Conservation (phyloP, 805 yeast species). For the Candida fluviatilis region DNA sequence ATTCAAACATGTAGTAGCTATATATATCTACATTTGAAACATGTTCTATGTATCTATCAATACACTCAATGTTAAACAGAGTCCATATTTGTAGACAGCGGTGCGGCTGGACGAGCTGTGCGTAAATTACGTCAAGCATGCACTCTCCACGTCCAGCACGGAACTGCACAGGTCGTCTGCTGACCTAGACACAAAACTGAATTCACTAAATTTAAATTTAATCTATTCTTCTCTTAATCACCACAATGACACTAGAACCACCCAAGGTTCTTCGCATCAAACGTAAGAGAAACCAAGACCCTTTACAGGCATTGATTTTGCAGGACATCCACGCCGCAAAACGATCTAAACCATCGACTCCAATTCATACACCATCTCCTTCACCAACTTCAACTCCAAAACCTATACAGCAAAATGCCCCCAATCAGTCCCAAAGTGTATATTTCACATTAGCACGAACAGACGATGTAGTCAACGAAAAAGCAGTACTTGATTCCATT, state of each 20-base stretch:
- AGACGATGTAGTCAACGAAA: slow-evolving; percentile 18
- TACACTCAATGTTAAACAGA: too few relatives aligned
- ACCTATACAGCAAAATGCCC: slow-evolving; percentile 12
- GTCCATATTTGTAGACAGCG: too few relatives aligned
- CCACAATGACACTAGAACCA: slow-evolving; percentile 13
- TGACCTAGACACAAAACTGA: too few relatives aligned
- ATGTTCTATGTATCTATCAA: too few relatives aligned
- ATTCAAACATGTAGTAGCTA: too few relatives aligned
- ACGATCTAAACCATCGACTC: slow-evolving; percentile 38
- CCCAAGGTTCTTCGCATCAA: slow-evolving; percentile 80
- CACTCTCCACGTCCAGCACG: too few relatives aligned
- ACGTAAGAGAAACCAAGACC: slow-evolving; percentile 82
- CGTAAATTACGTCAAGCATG: too few relatives aligned
- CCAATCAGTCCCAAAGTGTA: slow-evolving; percentile 32
- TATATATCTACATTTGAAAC: too few relatives aligned
- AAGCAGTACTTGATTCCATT: slow-evolving; percentile 8
- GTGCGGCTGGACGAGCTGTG: too few relatives aligned
- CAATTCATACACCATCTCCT: slow-evolving; percentile 21
- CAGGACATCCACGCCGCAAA: slow-evolving; percentile 37
- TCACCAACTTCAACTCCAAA: slow-evolving; percentile 27
- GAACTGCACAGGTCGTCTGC: too few relatives aligned
- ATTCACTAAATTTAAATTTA: too few relatives aligned
- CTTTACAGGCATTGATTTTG: slow-evolving; percentile 70
- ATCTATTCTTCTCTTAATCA: too few relatives aligned
- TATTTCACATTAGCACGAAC: slow-evolving; percentile 35